Percentiles rank a stretch among this genome's conserved stretches.
phyloP scores from a whole-genome alignment of 257 asterid species.

The Jacaranda copaia region DNA sequence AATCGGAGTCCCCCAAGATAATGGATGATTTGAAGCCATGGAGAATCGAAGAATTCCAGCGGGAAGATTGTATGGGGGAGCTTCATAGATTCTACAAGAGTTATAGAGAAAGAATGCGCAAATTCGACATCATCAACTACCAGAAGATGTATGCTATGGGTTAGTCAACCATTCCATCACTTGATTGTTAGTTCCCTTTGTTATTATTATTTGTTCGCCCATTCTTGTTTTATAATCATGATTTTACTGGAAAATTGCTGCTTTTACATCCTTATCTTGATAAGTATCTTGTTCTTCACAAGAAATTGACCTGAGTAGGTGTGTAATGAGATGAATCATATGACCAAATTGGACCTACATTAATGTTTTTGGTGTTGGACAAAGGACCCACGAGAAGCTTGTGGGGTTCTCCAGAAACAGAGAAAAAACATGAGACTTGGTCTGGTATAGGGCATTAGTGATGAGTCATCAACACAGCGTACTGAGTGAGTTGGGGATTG shows the following conservation, averaged over 20 bases:
- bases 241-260: conserved; percentile 11
- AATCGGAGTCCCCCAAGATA: conserved; percentile 79
- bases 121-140: conserved; percentile 89
- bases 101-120: conserved; percentile 84
- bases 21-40: conserved; percentile 85
- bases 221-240: conserved; percentile 29
- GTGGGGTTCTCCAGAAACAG: conserved; percentile 45
- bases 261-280: conserved; percentile 30
- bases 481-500: conserved; percentile 34
- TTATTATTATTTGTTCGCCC: not conserved
- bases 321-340: not conserved
- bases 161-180: conserved; percentile 42
- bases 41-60: conserved; percentile 84
- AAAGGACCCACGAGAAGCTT: conserved; percentile 57
- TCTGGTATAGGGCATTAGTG: conserved; percentile 38
- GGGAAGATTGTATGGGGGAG: conserved; percentile 76
- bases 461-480: conserved; percentile 34
- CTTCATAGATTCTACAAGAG: conserved; percentile 86
- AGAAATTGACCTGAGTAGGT: conserved; percentile 14
- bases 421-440: conserved; percentile 39
- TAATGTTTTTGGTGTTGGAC: conserved; percentile 3
- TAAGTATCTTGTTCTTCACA: conserved; percentile 16
- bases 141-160: conserved; percentile 99
- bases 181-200: not conserved
- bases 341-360: conserved; percentile 14